Evolutionary conservation across 2,329 filamentous ascomycete genomes (phyloP), one percentile per base, ranked within the genome.

Genomic region (Chaetomiaceae sp.): DNA sequence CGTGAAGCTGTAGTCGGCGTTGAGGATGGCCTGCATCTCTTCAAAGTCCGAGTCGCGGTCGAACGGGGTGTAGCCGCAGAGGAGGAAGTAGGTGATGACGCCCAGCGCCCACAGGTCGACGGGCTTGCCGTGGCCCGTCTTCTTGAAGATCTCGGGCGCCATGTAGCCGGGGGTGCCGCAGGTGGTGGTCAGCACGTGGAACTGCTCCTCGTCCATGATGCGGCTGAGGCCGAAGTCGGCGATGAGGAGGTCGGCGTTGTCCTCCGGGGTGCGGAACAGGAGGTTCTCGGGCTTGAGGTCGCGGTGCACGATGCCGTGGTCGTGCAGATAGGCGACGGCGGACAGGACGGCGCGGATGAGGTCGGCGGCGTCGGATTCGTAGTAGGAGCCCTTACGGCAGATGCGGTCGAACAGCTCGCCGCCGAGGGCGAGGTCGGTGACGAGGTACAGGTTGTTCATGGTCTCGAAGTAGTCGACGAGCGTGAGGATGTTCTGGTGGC

Each of bases 391-490:
- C 73, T 99, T 99, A 58, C 93, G 87, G 71, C 93, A 99, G 70
- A 99, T 99, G 62, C 93, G 89, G 69, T 99, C 93, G 68, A 99
- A 99, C 14, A 99, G 82, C 70, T 99, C 93, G 61, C 93, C 93
- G 57, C 93, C 93, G 16, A 97, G 83, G 16, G 93, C 93, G 27
- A 99, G 86, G 65, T 99, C 93, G 38, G 93, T 97, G 45, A 99
- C 93, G 33, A 99, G 85, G 69, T 99, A 99, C 59, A 99, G 80
- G 71, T 99, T 99, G 74, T 99, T 97, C 88, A 96, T 95, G 6
- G 93, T 99, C 74, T 99, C 93, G 66, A 99, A 99, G 72, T 97
- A 99, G 74, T 99, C 93, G 63, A 97, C 93, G 53, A 99, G 79
- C 1, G 93, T 99, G 55, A 99, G 75, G 67, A 99, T 97, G 67